Evolutionary conservation across 305 asterid species (phyloP).

Genomic region (Solanum hybrid): DNA sequence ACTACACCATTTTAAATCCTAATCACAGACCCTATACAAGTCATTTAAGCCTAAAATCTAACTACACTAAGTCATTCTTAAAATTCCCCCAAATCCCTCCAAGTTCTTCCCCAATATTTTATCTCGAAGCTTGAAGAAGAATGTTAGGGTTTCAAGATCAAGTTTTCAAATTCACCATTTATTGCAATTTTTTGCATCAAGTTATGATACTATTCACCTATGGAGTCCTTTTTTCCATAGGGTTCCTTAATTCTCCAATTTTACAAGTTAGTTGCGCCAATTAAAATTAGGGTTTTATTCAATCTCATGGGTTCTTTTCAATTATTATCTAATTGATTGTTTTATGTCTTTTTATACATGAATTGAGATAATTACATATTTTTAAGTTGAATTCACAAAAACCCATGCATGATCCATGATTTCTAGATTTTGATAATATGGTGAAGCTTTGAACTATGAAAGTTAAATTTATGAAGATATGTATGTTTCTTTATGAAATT

Average conservation of each 20-base stretch:
- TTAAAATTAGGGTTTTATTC: background rate
- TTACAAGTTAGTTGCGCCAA: background rate
- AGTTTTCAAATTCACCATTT: background rate
- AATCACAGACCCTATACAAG: background rate
- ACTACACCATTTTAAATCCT: background rate
- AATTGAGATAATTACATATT: background rate
- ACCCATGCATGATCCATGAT: background rate
- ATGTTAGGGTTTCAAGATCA: background rate
- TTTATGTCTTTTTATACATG: background rate
- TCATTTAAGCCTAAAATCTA: background rate
- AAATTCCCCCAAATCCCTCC: background rate
- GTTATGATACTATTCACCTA: background rate
- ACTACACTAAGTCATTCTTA: background rate
- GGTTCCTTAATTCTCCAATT: background rate
- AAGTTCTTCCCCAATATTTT: background rate
- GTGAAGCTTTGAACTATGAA: background rate
- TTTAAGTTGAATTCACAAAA: background rate
- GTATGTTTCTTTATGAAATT: background rate
- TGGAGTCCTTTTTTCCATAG: background rate
- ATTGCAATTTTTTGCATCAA: background rate
- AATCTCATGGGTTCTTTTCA: background rate
- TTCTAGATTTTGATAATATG: background rate
- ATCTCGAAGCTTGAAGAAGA: background rate
- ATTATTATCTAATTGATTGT: background rate
- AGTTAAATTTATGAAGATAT: background rate